Conservation (phyloP, 2,329 filamentous ascomycete species). For the Diaporthe vaccinii region DNA sequence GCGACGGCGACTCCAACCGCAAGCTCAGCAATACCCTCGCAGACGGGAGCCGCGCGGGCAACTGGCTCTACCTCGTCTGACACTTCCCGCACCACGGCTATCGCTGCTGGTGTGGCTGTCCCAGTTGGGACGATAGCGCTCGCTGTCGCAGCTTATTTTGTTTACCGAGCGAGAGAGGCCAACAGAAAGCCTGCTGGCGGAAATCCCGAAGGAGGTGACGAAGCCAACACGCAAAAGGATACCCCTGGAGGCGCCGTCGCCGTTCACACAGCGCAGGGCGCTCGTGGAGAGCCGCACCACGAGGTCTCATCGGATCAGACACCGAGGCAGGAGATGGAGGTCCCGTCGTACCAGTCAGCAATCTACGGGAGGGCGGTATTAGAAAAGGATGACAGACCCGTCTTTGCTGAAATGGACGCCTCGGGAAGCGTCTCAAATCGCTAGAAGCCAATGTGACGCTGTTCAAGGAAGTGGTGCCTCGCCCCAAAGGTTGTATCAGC, state of each 20-base stretch:
- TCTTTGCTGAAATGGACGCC: not conserved
- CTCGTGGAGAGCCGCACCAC: not conserved
- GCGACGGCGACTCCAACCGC: not conserved
- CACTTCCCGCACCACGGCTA: not conserved
- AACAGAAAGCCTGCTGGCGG: too few relatives aligned
- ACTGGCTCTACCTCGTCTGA: not conserved
- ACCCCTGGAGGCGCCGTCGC: not conserved
- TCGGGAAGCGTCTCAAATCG: not conserved
- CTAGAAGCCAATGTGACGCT: too few relatives aligned
- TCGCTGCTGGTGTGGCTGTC: not conserved
- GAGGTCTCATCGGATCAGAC: not conserved
- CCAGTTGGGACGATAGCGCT: not conserved
- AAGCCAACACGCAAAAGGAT: not conserved
- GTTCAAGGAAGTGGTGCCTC: not conserved
- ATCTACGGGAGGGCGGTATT: not conserved
- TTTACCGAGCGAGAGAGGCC: not conserved
- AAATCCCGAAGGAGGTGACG: not conserved
- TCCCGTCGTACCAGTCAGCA: not conserved
- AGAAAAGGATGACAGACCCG: not conserved
- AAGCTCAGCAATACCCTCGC: not conserved
- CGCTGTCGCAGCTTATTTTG: not conserved
- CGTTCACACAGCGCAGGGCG: not conserved
- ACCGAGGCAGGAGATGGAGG: not conserved
- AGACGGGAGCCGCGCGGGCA: not conserved
- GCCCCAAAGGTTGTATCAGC: not conserved